These are phyloP conservation scores for Pleurotus tuber-regium DNA, from an alignment of 768 basidiomycete genomes.

Conservation along the genomic window DNA sequence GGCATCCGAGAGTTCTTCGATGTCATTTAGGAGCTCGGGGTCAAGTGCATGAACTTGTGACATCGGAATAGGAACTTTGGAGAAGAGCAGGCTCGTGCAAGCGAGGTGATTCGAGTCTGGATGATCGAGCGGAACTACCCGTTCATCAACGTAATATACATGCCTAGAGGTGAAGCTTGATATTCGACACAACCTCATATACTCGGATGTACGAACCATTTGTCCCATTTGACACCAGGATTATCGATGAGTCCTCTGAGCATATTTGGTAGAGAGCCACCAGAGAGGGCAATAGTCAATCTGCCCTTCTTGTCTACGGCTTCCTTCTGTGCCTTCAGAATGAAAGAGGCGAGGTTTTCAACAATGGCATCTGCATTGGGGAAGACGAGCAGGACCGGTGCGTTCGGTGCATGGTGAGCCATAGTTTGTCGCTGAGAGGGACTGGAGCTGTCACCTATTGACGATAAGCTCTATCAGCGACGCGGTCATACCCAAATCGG, in stretches of 20 bases:
- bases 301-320: constrained; percentile 84
- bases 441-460: constrained; percentile 1
- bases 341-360: constrained; percentile 71
- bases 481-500: background rate
- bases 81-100: constrained; percentile 71
- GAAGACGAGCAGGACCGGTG: constrained; percentile 77
- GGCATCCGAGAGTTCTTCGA: constrained; percentile 77
- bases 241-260: constrained; percentile 68
- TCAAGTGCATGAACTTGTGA: constrained; percentile 87
- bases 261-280: constrained; percentile 86
- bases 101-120: constrained; percentile 89
- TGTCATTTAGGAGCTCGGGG: constrained; percentile 56
- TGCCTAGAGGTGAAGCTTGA: constrained; percentile 58
- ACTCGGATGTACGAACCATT: constrained; percentile 90
- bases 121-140: constrained; percentile 89
- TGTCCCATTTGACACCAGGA: constrained; percentile 81
- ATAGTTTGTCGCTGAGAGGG: constrained; percentile 15
- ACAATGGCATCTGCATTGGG: constrained; percentile 51
- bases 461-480: constrained; percentile 2
- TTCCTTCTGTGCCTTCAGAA: constrained; percentile 85
- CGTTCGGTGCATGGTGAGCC: constrained; percentile 53
- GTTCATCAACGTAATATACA: constrained; percentile 96
- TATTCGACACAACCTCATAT: background rate
- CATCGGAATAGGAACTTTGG: constrained; percentile 75
- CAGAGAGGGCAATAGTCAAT: constrained; percentile 93